Percentiles rank a stretch among this genome's conserved stretches.
phyloP scores from a whole-genome alignment of 768 basidiomycete genomes.

The Phylloporus sp. region DNA sequence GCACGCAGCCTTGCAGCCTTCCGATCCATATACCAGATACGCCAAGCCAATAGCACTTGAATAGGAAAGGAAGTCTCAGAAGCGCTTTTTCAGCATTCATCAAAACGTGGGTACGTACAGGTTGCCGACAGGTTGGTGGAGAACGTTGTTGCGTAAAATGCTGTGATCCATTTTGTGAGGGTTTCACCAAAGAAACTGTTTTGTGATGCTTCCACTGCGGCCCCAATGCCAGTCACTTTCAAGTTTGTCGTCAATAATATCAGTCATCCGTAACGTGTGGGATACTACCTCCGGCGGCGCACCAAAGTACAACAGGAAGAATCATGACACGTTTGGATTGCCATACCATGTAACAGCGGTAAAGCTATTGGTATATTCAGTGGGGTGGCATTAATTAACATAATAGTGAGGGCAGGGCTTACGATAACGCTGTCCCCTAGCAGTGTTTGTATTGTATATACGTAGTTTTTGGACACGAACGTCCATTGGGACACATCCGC shows the following conservation, averaged over 20 bases:
- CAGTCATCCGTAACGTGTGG: not conserved
- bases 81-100: not conserved
- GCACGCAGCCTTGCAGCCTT: not conserved
- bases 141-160: slow-evolving; percentile 31
- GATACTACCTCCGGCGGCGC: slow-evolving; percentile 16
- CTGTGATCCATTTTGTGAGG: slow-evolving; percentile 29
- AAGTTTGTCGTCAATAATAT: not conserved
- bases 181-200: slow-evolving; percentile 20
- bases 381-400: not conserved
- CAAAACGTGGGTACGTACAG: slow-evolving; percentile 6
- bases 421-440: slow-evolving; percentile 26
- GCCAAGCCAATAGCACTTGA: not conserved
- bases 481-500: slow-evolving; percentile 18
- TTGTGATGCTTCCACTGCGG: slow-evolving; percentile 7
- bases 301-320: slow-evolving; percentile 24
- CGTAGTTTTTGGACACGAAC: slow-evolving; percentile 23
- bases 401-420: not conserved
- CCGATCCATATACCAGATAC: slow-evolving; percentile 7
- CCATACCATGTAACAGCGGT: slow-evolving; percentile 27
- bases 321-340: slow-evolving; percentile 17
- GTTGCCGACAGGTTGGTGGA: slow-evolving; percentile 31
- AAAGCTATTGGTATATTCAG: not conserved
- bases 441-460: slow-evolving; percentile 17
- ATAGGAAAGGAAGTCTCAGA: not conserved
- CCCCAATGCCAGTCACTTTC: slow-evolving; percentile 14